Percentiles rank a stretch among this genome's conserved stretches.
Evolutionary conservation across 495 filamentous ascomycete species (phyloP).

Genomic region (Trichoderma orchidacearum): DNA sequence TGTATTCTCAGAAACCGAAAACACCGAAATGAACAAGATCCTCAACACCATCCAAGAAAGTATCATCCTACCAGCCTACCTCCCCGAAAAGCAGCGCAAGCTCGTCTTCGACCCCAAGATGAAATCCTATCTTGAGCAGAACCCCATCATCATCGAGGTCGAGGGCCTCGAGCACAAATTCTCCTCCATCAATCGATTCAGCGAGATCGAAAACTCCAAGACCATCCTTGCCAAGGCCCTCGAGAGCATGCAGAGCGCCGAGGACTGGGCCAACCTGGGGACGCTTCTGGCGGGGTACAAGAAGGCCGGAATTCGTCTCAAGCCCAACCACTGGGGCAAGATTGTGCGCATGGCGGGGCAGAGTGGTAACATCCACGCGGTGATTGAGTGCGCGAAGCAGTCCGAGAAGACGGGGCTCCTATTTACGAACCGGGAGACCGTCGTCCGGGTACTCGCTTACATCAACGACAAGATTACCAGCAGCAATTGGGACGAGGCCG

Average conservation of each 20-base stretch:
- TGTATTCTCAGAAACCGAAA: slow-evolving; percentile 17
- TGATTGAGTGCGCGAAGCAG: slow-evolving; percentile 40
- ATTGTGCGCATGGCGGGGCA: slow-evolving; percentile 25
- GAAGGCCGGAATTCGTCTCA: slow-evolving; percentile 21
- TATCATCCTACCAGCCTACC: slow-evolving; percentile 50
- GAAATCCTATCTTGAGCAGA: slow-evolving; percentile 33
- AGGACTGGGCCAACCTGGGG: slow-evolving; percentile 49
- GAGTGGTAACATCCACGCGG: slow-evolving; percentile 24
- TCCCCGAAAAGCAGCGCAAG: slow-evolving; percentile 38
- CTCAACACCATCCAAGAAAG: slow-evolving; percentile 44
- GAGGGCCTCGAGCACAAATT: slow-evolving; percentile 43
- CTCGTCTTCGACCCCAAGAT: slow-evolving; percentile 39
- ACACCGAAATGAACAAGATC: slow-evolving; percentile 18
- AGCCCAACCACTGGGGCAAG: slow-evolving; percentile 15
- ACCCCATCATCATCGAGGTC: slow-evolving; percentile 49
- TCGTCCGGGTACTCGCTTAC: slow-evolving; percentile 32
- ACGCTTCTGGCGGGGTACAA: slow-evolving; percentile 43
- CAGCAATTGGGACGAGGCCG: slow-evolving; percentile 22
- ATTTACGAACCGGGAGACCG: slow-evolving; percentile 25
- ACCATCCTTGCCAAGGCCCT: slow-evolving; percentile 25
- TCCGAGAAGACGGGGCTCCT: slow-evolving; percentile 33
- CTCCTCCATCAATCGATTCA: slow-evolving; percentile 25
- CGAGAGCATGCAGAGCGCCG: slow-evolving; percentile 33
- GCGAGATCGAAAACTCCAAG: slow-evolving; percentile 13
- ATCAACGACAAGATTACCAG: slow-evolving; percentile 34